Percentiles rank a stretch among this genome's conserved stretches.
Conservation (phyloP, 768 basidiomycete species). For the Pleurotus tuber-regium region DNA sequence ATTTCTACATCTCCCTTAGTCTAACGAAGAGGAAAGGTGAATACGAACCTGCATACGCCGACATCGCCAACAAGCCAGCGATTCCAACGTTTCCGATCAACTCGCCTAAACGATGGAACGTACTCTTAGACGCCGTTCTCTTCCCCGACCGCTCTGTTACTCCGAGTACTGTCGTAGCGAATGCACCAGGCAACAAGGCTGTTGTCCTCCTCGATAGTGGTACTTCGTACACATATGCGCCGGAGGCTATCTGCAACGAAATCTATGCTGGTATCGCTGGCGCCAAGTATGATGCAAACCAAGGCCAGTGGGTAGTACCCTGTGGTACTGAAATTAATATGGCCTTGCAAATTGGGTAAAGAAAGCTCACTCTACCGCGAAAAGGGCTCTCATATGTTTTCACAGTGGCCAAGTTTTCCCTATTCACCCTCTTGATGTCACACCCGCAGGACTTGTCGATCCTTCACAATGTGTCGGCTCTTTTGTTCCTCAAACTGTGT, state of each 20-base stretch:
- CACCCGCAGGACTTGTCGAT: constrained; percentile 44
- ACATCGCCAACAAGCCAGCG: constrained; percentile 50
- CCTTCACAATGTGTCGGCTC: constrained; percentile 64
- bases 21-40: no score
- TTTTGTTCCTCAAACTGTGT: constrained; percentile 63
- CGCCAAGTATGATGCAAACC: constrained; percentile 48
- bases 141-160: constrained; percentile 49
- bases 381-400: constrained; percentile 10
- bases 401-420: constrained; percentile 70
- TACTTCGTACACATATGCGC: constrained; percentile 78
- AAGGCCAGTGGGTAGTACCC: constrained; percentile 71
- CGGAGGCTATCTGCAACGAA: constrained; percentile 58
- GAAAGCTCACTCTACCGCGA: constrained; percentile 10
- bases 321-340: constrained; percentile 75
- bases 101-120: constrained; percentile 69
- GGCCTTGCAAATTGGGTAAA: constrained; percentile 75
- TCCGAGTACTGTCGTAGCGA: constrained; percentile 52
- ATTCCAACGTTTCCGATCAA: constrained; percentile 74
- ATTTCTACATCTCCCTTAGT: no score
- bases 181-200: constrained; percentile 66
- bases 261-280: constrained; percentile 70
- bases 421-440: constrained; percentile 77
- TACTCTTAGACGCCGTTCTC: constrained; percentile 72
- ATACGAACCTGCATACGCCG: constrained; percentile 58
- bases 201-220: constrained; percentile 80